Evolutionary conservation across 345 rosid genomes (phyloP).

Genomic region (Cardamine occulta): DNA sequence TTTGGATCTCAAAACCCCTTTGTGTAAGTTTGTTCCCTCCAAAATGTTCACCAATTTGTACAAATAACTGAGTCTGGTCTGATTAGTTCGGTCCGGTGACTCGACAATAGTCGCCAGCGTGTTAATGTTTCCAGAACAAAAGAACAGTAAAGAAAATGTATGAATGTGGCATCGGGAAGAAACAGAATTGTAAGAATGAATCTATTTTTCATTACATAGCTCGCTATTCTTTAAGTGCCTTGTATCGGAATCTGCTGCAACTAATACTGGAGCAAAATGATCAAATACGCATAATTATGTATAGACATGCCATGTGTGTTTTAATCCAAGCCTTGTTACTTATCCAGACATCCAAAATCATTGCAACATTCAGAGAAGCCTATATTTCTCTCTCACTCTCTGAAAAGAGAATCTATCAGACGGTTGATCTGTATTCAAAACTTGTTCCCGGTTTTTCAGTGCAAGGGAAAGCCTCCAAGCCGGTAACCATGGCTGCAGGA

Average conservation of each 20-base stretch:
- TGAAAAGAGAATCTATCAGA: slow-evolving; percentile 40
- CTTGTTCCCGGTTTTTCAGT: slow-evolving; percentile 69
- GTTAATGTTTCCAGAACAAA: too few relatives aligned
- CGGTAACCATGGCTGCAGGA: slow-evolving; percentile 71
- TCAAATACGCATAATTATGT: not conserved
- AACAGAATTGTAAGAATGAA: too few relatives aligned
- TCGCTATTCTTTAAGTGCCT: too few relatives aligned
- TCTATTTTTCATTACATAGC: too few relatives aligned
- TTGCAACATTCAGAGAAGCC: not conserved
- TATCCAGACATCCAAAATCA: not conserved
- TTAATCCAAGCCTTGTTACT: not conserved
- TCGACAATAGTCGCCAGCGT: too few relatives aligned
- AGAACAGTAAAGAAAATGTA: too few relatives aligned
- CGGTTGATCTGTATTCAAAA: slow-evolving; percentile 64
- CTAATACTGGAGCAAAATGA: not conserved
- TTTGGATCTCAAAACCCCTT: too few relatives aligned
- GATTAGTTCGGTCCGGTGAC: too few relatives aligned
- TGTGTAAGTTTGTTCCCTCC: too few relatives aligned
- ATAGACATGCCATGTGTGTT: not conserved
- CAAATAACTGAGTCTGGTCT: too few relatives aligned
- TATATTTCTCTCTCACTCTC: not conserved
- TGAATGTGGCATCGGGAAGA: too few relatives aligned
- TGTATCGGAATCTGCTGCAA: not conserved
- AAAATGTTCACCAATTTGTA: too few relatives aligned
- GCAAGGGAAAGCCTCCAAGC: slow-evolving; percentile 72